Conservation (phyloP, 2,329 filamentous ascomycete species). For the Westerdykella aurantiaca region DNA sequence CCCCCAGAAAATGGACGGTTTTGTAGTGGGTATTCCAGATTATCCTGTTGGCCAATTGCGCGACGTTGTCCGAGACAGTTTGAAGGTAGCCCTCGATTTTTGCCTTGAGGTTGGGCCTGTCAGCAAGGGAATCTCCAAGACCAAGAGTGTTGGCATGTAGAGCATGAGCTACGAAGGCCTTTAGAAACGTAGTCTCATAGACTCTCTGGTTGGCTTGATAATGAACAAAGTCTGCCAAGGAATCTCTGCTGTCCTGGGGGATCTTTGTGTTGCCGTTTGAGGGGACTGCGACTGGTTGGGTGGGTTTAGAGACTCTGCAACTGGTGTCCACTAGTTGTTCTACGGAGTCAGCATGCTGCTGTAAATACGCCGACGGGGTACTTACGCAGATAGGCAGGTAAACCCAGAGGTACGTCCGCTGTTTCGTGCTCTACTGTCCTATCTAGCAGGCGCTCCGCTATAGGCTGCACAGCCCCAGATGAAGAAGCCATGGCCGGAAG, state of each 20-base stretch:
- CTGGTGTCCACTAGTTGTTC: too few relatives aligned
- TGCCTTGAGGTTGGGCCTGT: not conserved
- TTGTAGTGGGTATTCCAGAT: conserved; percentile 20
- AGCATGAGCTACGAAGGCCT: conserved; percentile 17
- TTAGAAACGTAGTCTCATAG: conserved; percentile 21
- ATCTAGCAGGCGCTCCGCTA: too few relatives aligned
- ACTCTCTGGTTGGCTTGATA: conserved; percentile 24
- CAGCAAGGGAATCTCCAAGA: conserved; percentile 5
- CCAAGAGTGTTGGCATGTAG: conserved; percentile 13
- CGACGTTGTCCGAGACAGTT: conserved; percentile 12
- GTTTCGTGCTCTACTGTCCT: too few relatives aligned
- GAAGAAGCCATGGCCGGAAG: not conserved
- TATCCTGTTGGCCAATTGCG: conserved; percentile 17
- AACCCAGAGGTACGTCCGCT: too few relatives aligned
- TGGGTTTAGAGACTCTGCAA: too few relatives aligned
- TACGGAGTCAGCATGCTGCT: too few relatives aligned
- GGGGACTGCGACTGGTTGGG: too few relatives aligned
- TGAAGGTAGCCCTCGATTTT: conserved; percentile 12
- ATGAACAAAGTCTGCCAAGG: conserved; percentile 11
- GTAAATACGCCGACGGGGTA: too few relatives aligned
- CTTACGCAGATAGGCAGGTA: too few relatives aligned
- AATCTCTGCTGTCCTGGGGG: not conserved
- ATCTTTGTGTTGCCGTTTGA: too few relatives aligned
- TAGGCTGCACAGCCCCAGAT: not conserved
- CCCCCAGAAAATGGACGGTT: conserved; percentile 14